Base-by-base conservation (phyloP, 2,329 filamentous ascomycete species). In the Trichoderma hamatum region DNA sequence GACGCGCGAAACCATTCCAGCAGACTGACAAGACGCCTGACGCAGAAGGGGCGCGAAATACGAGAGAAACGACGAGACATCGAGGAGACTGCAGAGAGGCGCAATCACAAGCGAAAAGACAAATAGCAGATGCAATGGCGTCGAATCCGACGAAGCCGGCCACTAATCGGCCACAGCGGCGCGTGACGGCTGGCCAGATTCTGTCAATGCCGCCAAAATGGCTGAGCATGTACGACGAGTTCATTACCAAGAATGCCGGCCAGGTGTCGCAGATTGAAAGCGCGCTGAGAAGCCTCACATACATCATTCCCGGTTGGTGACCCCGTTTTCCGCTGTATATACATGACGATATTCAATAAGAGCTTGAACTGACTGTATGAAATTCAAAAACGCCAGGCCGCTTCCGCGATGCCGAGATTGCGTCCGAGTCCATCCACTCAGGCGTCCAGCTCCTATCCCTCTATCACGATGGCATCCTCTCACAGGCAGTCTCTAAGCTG, bases 251-350 rank as follows among this genome's bases (percentile, higher is more conserved):
- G 82, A 99, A 99, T 79, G 90, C 94, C 71, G 91, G 93, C 76
- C 93, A 96, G 70, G 94, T 99, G 65, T 93, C 93, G 61, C 94
- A 97, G 82, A 95, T 99, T 72, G 96, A 99, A 83, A 96, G 93
- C 72, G 93, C 94, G 16, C 83, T 99, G 76, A 89, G 96, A 49
- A 97, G 94, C 32, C 82, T 99, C 72, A 97, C 95, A 59, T 99
- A 99, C 79, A 94, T 99, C 73, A 96, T 98, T 61, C 96, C 95
- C 69, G 94, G 92, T 89, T 78, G 68, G 78, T 65, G 11, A n/a
- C 46, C 13, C n/a, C 3, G 13, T 24, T 7, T 49, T 46, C 13
- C 30, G 5, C 5, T 7, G 9, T 30, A 30, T 30, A 30, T 30
- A 30, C 30, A 30, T 30, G 3, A 30, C 6, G 28, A 11, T 34